Evolutionary conservation across 148 eudicot genomes (phyloP), one percentile per base, ranked within the genome.

Genomic region (Cornus kousa): DNA sequence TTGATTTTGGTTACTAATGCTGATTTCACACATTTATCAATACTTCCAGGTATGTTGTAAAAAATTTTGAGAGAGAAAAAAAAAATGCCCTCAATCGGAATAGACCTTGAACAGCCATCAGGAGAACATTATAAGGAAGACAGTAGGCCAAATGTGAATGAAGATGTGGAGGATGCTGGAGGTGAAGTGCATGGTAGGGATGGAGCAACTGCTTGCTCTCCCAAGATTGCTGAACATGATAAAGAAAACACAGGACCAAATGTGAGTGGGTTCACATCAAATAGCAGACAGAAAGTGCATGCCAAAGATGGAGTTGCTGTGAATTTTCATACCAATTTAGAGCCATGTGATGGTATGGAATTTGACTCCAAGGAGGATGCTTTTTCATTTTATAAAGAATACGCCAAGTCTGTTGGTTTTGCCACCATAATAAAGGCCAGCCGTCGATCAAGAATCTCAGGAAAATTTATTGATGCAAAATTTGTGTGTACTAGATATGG

Each of bases 301-400:
- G 77, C 77, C 73, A 74, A 39, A 64, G 80, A 70, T 81, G 83
- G 64, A 55, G 89, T 60, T 64, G 60, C 69, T 70, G 73, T 28
- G 80, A 57, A 67, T 20, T 70, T 81, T 81, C 55, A 75, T 69
- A 16, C 78, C 2, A 83, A 79, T 71, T 65, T 82, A 55, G 90
- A 84, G 73, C 88, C 90, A 22, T 79, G 76, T 14, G 88, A 85
- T 50, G 86, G 83, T 32, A 83, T 89, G 82, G 94, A 90, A 68
- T 92, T 92, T 84, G 91, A 90, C 62, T 90, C 97, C 14, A 87
- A 92, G 85, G 97, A 88, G 83, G 86, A 82, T n/a, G 97, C 97
- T 8, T 92, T 86, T 78, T 78, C 84, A 71, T 90, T 81, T 43
- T 43, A 43, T 43, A 43, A 43, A 43, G 48, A 43, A 9, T 43